A percentile compares a stretch with the other conserved stretches of the same genome.
These are phyloP conservation scores for Pleodorina starrii DNA, from an alignment of 139 green algal genomes.

Conservation along the genomic window DNA sequence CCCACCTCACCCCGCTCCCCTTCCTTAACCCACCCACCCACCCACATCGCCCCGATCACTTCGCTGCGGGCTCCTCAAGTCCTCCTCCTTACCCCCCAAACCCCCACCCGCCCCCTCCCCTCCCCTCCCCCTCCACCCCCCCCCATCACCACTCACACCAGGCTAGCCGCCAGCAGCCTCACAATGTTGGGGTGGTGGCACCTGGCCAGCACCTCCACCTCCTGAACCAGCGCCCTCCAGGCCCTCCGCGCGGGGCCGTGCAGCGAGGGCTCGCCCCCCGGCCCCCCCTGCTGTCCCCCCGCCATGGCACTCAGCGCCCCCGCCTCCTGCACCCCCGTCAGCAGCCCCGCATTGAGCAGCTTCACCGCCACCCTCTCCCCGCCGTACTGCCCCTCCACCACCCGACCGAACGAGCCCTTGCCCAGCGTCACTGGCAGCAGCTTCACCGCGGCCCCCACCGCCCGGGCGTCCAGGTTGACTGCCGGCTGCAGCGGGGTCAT, in stretches of 20 bases:
- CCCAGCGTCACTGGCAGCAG: background rate
- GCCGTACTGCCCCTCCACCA: conserved; percentile 34
- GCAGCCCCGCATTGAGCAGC: background rate
- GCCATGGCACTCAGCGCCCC: background rate
- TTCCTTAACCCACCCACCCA: no score
- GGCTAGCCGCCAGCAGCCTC: conserved; percentile 7
- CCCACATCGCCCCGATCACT: no score
- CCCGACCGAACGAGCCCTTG: conserved; percentile 10
- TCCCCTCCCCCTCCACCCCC: background rate
- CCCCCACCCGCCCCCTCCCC: background rate
- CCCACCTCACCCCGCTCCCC: no score
- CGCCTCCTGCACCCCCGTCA: background rate
- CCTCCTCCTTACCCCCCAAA: no score
- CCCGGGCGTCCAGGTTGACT: background rate
- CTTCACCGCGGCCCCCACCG: background rate
- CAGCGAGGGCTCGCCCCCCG: background rate
- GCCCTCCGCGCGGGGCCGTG: background rate
- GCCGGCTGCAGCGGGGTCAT: background rate
- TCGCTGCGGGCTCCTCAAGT: no score
- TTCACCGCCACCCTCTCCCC: conserved; percentile 27
- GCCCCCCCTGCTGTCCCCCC: background rate
- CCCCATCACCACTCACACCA: background rate
- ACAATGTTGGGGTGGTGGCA: conserved; percentile 24
- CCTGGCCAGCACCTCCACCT: conserved; percentile 27
- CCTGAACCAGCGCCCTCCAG: conserved; percentile 10